Percentiles rank a stretch among this genome's conserved stretches.
phyloP scores from a whole-genome alignment of 176 grass and related monocot genomes.

The Stipa capillata region DNA sequence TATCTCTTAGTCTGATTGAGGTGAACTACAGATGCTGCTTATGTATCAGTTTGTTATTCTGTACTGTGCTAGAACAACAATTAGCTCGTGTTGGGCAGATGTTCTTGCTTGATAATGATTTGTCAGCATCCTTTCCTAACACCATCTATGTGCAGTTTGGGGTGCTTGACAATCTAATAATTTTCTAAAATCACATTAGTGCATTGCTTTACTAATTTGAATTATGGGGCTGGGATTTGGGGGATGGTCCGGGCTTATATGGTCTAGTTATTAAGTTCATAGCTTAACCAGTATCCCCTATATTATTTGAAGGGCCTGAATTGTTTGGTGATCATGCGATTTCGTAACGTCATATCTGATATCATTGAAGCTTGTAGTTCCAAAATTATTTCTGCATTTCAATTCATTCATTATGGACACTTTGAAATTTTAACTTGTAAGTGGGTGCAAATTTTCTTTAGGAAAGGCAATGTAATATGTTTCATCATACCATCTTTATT shows the following conservation, averaged over 20 bases:
- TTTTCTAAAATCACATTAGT: background rate
- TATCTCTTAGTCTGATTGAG: background rate
- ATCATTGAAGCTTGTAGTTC: background rate
- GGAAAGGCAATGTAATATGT: background rate
- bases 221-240: background rate
- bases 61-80: background rate
- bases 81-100: background rate
- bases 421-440: background rate
- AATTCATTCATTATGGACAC: background rate
- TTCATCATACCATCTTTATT: background rate
- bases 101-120: background rate
- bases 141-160: background rate
- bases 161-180: background rate
- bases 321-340: background rate
- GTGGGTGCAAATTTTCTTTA: background rate
- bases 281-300: background rate
- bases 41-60: background rate
- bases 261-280: background rate
- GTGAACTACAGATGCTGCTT: background rate
- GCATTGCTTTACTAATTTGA: background rate
- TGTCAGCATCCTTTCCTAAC: background rate
- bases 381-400: background rate
- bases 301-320: background rate
- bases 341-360: background rate
- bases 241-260: background rate